phyloP scores from a whole-genome alignment of 768 basidiomycete species.

The Pulveroboletus sp. region DNA sequence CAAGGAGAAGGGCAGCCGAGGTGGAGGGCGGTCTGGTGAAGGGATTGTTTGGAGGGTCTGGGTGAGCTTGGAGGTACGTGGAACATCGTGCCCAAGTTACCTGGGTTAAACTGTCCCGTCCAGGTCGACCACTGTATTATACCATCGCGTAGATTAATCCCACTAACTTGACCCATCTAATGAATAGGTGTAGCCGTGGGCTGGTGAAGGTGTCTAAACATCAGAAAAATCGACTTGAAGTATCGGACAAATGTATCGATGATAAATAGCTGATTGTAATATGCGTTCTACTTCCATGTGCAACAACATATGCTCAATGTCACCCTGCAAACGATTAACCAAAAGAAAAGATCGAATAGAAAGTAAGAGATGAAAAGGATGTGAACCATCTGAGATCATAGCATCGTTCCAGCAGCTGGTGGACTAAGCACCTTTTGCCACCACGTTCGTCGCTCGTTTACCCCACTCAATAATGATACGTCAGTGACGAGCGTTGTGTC shows the following conservation, averaged over 20 bases:
- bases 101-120: not conserved
- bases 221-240: not conserved
- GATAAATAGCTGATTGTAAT: not conserved
- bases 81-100: not conserved
- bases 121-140: not conserved
- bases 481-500: constrained; percentile 1
- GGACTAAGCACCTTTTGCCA: constrained; percentile 30
- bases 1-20: not conserved
- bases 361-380: not conserved
- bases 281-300: not conserved
- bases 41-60: constrained; percentile 18
- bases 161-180: not conserved
- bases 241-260: constrained; percentile 1
- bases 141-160: constrained; percentile 1
- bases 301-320: not conserved
- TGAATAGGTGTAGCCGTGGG: not conserved
- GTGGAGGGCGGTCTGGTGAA: constrained; percentile 11
- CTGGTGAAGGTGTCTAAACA: not conserved
- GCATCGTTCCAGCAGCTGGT: constrained; percentile 11
- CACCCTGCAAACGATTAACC: not conserved
- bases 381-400: not conserved
- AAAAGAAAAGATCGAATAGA: not conserved
- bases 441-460: constrained; percentile 26
- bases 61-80: not conserved
- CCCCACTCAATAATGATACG: not conserved